Evolutionary conservation across 2,329 filamentous ascomycete genomes (phyloP), one percentile per base, ranked within the genome.

Genomic region (Penicillium sp.): DNA sequence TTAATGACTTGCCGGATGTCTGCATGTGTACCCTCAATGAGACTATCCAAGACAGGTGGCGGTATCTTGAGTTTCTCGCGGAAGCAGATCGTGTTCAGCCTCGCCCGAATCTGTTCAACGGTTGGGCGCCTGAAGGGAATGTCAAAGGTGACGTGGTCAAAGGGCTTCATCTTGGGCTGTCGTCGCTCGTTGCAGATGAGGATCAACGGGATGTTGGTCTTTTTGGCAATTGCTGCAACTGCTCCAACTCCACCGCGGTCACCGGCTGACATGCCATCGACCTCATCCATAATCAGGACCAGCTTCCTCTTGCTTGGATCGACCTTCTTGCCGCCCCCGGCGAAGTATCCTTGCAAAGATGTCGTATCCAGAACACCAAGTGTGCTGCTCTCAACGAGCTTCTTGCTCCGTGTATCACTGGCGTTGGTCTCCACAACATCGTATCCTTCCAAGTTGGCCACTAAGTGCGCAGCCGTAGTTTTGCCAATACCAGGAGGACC

Each of bases 1-100:
- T 98, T 98, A 72, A 98, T 93, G 53, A 97, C 91, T 71, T 97
- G 93, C 33, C 93, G 85, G 56, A 98, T 98, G 67, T 98, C 93
- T 48, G 93, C 89, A 70, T 92, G 88, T 55, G 88, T 95, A 18
- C 93, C 93, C 72, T 97, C 92, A 50, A 98, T 96, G 40, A 98
- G 78, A 15, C 91, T 89, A 67, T 97, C 92, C 48, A 98, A 81
- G 15, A 95, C 92, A 46, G 83, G 81, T 3, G 83, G 75, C 0
- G 91, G 87, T 51, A 98, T 81, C 69, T 91, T 95, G 54, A 98
- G 72, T 10, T 88, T 87, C 75, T 98, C 93, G 56, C 92, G 82
- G 70, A 87, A 95, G 63, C 90, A 95, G 56, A 98, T 95, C 0
- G 93, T 97, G 78, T 91, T 92, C 65, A 98, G 89, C 20, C 93